Conservation (phyloP, 306 rosid species). For the Cicer bijugum region DNA sequence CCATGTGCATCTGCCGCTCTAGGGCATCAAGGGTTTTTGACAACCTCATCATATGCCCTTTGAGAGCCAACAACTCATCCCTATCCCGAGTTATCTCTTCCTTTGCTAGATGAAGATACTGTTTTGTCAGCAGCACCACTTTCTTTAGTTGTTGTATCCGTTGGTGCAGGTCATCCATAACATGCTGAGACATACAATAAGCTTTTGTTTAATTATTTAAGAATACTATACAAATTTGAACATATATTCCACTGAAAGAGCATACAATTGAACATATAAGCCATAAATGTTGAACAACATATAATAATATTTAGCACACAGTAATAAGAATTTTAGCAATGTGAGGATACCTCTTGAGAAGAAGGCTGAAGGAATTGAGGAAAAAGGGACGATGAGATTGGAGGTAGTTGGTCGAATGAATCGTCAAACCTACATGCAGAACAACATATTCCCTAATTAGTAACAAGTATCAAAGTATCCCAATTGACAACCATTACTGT, state of each 20-base stretch:
- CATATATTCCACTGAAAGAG: not conserved
- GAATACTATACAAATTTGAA: not conserved
- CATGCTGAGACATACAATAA: conserved; percentile 1
- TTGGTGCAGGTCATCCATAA: not conserved
- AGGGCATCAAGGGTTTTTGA: not conserved
- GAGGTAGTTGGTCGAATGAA: not conserved
- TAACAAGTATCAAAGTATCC: not conserved
- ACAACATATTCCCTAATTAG: not conserved
- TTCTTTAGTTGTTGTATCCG: not conserved
- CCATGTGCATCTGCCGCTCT: not conserved
- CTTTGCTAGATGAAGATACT: not conserved
- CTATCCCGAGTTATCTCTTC: not conserved
- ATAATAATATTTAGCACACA: not conserved
- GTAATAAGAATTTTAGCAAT: not conserved
- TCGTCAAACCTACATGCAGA: conserved; percentile 2
- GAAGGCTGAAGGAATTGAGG: conserved; percentile 25
- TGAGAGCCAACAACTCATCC: not conserved
- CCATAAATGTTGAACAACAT: not conserved
- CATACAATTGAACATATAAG: not conserved
- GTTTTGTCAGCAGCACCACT: not conserved
- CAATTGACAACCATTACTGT: not conserved
- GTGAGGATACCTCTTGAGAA: conserved; percentile 4
- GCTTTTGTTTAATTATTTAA: conserved; percentile 13
- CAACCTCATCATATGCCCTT: not conserved
- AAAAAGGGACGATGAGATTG: not conserved